These are phyloP conservation scores for Cetradonia linearis DNA, from an alignment of 495 filamentous ascomycete species.

Conservation along the genomic window DNA sequence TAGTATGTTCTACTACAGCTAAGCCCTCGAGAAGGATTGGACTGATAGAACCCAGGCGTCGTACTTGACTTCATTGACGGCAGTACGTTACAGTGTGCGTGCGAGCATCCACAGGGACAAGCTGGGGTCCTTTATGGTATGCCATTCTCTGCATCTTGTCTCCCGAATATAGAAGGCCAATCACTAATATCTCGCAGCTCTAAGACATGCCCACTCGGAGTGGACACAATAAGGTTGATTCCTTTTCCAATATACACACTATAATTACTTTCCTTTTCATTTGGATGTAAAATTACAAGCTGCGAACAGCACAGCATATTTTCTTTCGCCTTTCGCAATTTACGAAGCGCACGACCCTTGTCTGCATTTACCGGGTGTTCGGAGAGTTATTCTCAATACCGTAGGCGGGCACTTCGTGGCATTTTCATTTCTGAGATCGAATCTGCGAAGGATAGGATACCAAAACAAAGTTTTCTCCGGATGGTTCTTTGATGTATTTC, in stretches of 20 bases:
- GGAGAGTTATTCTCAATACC: conserved; percentile 5
- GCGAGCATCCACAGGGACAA: conserved; percentile 68
- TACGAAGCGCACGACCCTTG: conserved; percentile 3
- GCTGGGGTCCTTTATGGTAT: conserved; percentile 42
- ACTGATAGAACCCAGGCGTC: conserved; percentile 27
- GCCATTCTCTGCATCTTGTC: neutral
- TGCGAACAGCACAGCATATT: neutral
- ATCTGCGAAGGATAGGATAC: neutral
- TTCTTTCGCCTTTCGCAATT: neutral
- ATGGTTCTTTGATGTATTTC: neutral
- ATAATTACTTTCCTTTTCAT: neutral
- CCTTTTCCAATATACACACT: conserved; percentile 14
- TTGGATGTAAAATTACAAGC: conserved; percentile 7
- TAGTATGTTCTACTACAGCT: conserved; percentile 31
- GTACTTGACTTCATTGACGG: conserved; percentile 75
- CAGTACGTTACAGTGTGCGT: conserved; percentile 76
- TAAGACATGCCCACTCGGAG: conserved; percentile 15
- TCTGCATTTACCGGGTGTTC: neutral
- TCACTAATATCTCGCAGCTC: too few species aligned
- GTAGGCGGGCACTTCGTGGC: neutral
- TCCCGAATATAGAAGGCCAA: too few species aligned
- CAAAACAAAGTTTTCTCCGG: too few species aligned
- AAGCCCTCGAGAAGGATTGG: too few species aligned
- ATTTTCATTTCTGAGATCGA: neutral
- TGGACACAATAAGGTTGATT: conserved; percentile 5